These are phyloP conservation scores for Phytophthora cactorum DNA, from an alignment of 352 stramenopile genomes.

Conservation along the genomic window DNA sequence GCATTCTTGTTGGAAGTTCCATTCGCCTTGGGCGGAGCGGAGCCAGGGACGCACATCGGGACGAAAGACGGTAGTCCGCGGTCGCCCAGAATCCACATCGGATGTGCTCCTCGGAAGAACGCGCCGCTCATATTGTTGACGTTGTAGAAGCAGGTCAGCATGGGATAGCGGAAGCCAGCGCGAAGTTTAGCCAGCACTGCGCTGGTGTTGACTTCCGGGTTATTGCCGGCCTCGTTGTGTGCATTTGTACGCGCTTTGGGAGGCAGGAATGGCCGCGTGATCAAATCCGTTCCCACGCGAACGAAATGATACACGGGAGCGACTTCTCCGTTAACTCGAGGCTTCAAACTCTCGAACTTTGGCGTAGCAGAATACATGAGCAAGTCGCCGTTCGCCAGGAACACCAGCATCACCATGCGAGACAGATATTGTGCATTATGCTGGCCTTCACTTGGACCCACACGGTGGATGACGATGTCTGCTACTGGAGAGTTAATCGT, in stretches of 20 bases:
- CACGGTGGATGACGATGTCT: slow-evolving; percentile 82
- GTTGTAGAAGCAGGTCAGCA: slow-evolving; percentile 83
- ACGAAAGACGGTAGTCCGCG: slow-evolving; percentile 71
- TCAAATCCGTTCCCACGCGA: slow-evolving; percentile 70
- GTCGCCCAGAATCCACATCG: slow-evolving; percentile 85
- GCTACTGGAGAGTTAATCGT: slow-evolving; percentile 84
- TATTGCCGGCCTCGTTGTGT: slow-evolving; percentile 59
- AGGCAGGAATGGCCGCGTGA: slow-evolving; percentile 76
- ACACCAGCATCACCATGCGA: slow-evolving; percentile 86
- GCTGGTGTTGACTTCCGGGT: slow-evolving; percentile 66
- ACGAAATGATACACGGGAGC: slow-evolving; percentile 65
- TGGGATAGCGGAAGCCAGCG: slow-evolving; percentile 84
- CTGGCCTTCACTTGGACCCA: slow-evolving; percentile 76
- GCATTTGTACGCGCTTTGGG: slow-evolving; percentile 57
- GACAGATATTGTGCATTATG: slow-evolving; percentile 77
- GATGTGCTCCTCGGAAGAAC: slow-evolving; percentile 86
- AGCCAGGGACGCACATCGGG: slow-evolving; percentile 71
- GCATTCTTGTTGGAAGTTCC: slow-evolving; percentile 11
- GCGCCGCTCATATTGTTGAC: slow-evolving; percentile 86
- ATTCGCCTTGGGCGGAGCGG: slow-evolving; percentile 29
- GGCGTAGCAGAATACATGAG: slow-evolving; percentile 78
- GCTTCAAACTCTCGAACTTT: slow-evolving; percentile 42
- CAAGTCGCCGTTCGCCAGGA: slow-evolving; percentile 85
- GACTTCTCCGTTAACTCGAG: slow-evolving; percentile 21
- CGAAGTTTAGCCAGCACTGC: slow-evolving; percentile 77